Conservation (phyloP, 805 yeast species). For the Saccharomyces kudriavzevii region DNA sequence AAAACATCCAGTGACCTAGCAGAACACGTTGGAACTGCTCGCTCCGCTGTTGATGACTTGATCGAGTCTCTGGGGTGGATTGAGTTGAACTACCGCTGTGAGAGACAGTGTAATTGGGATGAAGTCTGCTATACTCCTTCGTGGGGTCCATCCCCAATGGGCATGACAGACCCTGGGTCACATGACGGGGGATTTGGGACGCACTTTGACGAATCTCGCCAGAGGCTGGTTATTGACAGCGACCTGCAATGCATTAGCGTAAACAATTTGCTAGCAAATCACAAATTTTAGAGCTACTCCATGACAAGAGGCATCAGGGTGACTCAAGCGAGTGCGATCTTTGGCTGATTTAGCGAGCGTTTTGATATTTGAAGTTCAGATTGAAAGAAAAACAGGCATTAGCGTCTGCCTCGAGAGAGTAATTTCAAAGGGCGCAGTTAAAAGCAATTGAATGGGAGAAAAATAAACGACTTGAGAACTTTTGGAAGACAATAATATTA, state of each 20-base stretch:
- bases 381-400: too few relatives aligned
- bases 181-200: constrained; percentile 9
- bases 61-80: constrained; percentile 35
- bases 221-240: constrained; percentile 15
- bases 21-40: constrained; percentile 8
- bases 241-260: constrained; percentile 16
- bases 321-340: too few relatives aligned
- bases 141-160: constrained; percentile 52
- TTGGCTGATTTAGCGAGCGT: too few relatives aligned
- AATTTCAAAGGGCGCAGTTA: too few relatives aligned
- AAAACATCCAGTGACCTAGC: constrained; percentile 11
- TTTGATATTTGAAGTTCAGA: too few relatives aligned
- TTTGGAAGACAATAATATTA: too few relatives aligned
- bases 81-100: constrained; percentile 36
- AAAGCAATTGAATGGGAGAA: too few relatives aligned
- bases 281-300: neutral
- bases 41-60: constrained; percentile 12
- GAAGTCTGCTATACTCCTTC: constrained; percentile 52
- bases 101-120: constrained; percentile 35
- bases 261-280: constrained; percentile 3
- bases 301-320: too few relatives aligned
- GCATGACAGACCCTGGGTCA: constrained; percentile 29
- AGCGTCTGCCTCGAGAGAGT: too few relatives aligned
- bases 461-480: too few relatives aligned
- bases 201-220: constrained; percentile 13